Evolutionary conservation across 225 moss, liverwort and hornwort species (phyloP).

Genomic region (Pseudisothecium myosuroides): DNA sequence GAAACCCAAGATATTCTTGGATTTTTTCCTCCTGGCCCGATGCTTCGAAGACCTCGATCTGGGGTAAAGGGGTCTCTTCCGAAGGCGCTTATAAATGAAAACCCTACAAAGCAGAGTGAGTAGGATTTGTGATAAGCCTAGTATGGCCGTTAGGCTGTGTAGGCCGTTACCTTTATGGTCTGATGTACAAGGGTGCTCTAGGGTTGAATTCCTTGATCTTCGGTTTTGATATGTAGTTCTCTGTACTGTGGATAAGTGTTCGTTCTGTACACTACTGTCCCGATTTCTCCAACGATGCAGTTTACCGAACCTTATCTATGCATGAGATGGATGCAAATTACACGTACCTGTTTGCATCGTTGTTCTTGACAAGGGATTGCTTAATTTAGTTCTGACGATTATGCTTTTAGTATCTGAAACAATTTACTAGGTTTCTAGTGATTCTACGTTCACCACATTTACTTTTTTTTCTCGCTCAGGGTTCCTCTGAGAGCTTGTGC

Average conservation of each 20-base stretch:
- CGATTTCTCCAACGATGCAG: neutral
- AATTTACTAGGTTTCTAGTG: neutral
- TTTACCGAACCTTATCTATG: neutral
- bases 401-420: neutral
- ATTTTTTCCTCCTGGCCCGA: neutral
- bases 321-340: neutral
- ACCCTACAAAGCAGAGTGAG: neutral
- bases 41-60: neutral
- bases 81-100: neutral
- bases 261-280: neutral
- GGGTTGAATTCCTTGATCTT: neutral
- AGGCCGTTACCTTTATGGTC: neutral
- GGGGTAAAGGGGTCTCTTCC: neutral
- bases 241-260: neutral
- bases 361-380: neutral
- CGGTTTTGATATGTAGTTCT: neutral
- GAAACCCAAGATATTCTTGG: neutral
- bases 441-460: neutral
- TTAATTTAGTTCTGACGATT: neutral
- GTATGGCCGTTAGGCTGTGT: neutral
- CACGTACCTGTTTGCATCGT: neutral
- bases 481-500: neutral
- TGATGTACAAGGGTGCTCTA: neutral
- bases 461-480: neutral
- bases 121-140: neutral